These are phyloP conservation scores for Phytophthora ohioensis DNA, from an alignment of 352 stramenopile species.

Conservation along the genomic window DNA sequence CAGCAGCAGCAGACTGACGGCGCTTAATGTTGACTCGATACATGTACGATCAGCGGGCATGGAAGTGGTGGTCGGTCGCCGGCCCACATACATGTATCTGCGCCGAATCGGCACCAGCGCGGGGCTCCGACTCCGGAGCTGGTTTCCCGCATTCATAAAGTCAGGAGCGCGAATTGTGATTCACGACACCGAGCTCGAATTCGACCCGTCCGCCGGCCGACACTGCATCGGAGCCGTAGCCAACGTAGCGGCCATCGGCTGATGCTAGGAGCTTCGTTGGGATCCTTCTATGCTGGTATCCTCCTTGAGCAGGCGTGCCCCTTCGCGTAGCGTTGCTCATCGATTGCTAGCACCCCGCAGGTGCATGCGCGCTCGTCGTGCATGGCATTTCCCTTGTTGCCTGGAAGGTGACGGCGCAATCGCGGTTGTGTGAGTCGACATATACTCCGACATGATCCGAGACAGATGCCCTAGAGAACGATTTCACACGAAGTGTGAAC, in stretches of 20 bases:
- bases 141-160: constrained; percentile 25
- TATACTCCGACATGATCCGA: constrained; percentile 8
- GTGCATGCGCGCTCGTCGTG: background rate
- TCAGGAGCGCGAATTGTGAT: constrained; percentile 11
- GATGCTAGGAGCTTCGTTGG: background rate
- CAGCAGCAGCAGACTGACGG: background rate
- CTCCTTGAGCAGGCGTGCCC: constrained; percentile 12
- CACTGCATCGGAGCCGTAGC: background rate
- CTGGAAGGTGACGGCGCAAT: background rate
- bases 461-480: background rate
- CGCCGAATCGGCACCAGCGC: constrained; percentile 3
- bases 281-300: background rate
- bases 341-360: background rate
- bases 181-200: constrained; percentile 2
- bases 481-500: background rate
- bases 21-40: constrained; percentile 11
- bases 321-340: constrained; percentile 13
- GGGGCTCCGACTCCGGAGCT: constrained; percentile 18
- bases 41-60: background rate
- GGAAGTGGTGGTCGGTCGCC: background rate
- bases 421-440: background rate
- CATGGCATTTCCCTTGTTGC: background rate
- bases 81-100: constrained; percentile 10
- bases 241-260: background rate
- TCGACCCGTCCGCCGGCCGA: background rate